Evolutionary conservation across 108 stramenopile species (phyloP), one percentile per base, ranked within the genome.

Genomic region (Cyclotella atomus): DNA sequence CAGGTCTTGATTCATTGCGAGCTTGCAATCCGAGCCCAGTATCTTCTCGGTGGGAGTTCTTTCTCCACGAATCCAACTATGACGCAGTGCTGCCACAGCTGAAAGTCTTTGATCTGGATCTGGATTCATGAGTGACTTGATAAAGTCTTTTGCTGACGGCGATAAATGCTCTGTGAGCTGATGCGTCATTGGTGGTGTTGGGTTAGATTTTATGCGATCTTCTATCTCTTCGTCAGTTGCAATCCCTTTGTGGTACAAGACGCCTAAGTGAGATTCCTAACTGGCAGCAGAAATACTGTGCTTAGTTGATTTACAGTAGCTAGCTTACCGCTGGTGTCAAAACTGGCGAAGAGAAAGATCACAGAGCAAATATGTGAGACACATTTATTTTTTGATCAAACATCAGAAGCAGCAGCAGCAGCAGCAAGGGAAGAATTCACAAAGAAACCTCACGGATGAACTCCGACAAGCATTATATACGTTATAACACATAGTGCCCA

Each of bases 401-500:
- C n/a, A n/a, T n/a, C n/a, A n/a, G n/a, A n/a, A n/a, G n/a, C n/a
- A n/a, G n/a, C n/a, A n/a, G n/a, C n/a, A n/a, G n/a, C n/a, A n/a
- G n/a, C n/a, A n/a, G n/a, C n/a, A n/a, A n/a, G n/a, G n/a, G n/a
- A n/a, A n/a, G n/a, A n/a, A n/a, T n/a, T n/a, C n/a, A n/a, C n/a
- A n/a, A 74, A 47, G 1, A 85, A 24, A 67, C 94, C 95, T 65
- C 86, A 96, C 4, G 95, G 95, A 76, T 96, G 95, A 3, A 85
- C 41, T 12, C 92, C 92, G 7, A 84, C 85, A 5, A 96, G 79
- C 91, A 96, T 94, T 38, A 96, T 92, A 66, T 86, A 96, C 3
- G 94, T 56, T 47, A 96, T 90, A 0, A 94, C 85, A 21, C 95
- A 93, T n/a, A 94, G 54, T 10, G 85, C 78, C 78, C 85, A 96